Conservation (phyloP, 2,329 filamentous ascomycete species). For the Parascedosporium putredinis region DNA sequence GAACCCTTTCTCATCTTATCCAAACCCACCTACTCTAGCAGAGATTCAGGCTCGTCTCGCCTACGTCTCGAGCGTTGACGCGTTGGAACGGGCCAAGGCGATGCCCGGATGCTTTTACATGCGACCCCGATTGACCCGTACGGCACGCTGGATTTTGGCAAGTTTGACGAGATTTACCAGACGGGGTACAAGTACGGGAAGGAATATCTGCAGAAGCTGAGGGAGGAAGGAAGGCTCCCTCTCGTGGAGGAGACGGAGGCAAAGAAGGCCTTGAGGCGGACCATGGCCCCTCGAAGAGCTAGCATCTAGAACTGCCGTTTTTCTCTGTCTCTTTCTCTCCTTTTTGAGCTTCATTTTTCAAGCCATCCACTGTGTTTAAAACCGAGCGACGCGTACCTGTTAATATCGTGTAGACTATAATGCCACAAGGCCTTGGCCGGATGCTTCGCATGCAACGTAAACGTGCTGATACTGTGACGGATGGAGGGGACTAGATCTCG, state of each 20-base stretch:
- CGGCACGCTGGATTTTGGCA: slow-evolving; percentile 89
- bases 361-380: no score
- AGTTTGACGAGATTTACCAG: slow-evolving; percentile 93
- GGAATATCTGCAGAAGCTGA: slow-evolving; percentile 66
- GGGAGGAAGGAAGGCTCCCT: slow-evolving; percentile 65
- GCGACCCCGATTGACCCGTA: slow-evolving; percentile 91
- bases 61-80: slow-evolving; percentile 91
- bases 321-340: background rate
- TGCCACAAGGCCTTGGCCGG: no score
- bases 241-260: slow-evolving; percentile 57
- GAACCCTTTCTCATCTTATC: slow-evolving; percentile 84
- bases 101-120: slow-evolving; percentile 91
- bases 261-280: slow-evolving; percentile 65
- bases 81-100: slow-evolving; percentile 83
- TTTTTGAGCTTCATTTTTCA: no score
- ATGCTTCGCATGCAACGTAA: no score
- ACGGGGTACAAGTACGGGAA: slow-evolving; percentile 81
- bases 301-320: slow-evolving; percentile 46
- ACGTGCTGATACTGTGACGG: no score
- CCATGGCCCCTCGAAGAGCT: slow-evolving; percentile 68
- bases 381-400: no score
- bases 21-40: slow-evolving; percentile 87
- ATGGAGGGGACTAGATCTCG: no score
- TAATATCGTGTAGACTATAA: no score
- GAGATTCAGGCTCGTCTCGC: slow-evolving; percentile 93